phyloP scores from a whole-genome alignment of 73 alveolate genomes.

The Paramecium pentaurelia region DNA sequence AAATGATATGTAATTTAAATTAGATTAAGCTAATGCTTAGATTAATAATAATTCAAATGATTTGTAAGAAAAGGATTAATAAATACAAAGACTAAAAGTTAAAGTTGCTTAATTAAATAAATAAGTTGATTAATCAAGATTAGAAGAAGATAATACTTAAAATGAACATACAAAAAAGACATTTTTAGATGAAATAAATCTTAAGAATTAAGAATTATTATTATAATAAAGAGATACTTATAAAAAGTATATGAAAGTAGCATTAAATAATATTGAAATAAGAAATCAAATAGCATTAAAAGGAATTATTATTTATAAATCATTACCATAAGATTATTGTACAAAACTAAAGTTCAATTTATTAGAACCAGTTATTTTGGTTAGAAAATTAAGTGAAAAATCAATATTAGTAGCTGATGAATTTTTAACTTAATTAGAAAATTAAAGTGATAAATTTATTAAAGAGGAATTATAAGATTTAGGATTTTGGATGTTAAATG shows the following conservation, averaged over 20 bases:
- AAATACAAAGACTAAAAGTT: background rate
- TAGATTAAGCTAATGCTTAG: background rate
- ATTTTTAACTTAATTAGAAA: background rate
- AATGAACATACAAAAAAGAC: background rate
- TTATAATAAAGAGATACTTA: background rate
- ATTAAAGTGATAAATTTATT: background rate
- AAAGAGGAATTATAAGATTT: slow-evolving; percentile 17
- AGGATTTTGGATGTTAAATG: slow-evolving; percentile 43
- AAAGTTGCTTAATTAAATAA: background rate
- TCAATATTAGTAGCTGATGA: slow-evolving; percentile 16
- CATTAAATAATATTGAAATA: background rate
- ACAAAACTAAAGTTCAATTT: slow-evolving; percentile 6
- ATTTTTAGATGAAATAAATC: background rate
- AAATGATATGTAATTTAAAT: background rate
- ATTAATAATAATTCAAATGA: background rate
- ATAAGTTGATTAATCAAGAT: background rate
- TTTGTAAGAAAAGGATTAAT: background rate
- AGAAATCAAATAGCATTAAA: slow-evolving; percentile 30
- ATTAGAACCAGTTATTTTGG: background rate
- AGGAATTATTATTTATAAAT: slow-evolving; percentile 12
- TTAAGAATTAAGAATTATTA: background rate
- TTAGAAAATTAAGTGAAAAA: background rate
- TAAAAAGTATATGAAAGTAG: background rate
- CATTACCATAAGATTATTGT: slow-evolving; percentile 17
- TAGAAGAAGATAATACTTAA: background rate